Evolutionary conservation across 2,329 filamentous ascomycete genomes (phyloP).

Genomic region (Esteya vermicola): DNA sequence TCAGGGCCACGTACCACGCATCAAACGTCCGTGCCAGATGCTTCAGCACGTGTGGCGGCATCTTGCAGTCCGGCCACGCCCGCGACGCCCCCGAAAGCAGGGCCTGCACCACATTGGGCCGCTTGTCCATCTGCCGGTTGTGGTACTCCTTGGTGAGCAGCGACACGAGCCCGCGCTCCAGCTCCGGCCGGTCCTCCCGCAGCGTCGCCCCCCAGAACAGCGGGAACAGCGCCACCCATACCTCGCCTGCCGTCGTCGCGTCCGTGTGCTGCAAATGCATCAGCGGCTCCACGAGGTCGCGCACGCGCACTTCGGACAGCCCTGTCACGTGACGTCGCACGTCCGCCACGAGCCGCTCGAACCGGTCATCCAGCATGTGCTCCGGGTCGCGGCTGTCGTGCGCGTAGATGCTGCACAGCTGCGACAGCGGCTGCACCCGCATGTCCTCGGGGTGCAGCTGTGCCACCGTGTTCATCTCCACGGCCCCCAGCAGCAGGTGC

Average conservation of each 20-base stretch:
- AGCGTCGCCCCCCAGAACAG: constrained; percentile 84
- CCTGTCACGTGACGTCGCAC: constrained; percentile 77
- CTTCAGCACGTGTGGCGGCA: constrained; percentile 92
- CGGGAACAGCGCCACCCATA: constrained; percentile 86
- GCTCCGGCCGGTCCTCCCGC: constrained; percentile 75
- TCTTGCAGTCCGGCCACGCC: constrained; percentile 74
- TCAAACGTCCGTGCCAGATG: constrained; percentile 90
- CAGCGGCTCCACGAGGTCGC: constrained; percentile 80
- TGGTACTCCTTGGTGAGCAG: constrained; percentile 93
- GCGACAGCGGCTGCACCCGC: constrained; percentile 57
- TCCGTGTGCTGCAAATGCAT: constrained; percentile 88
- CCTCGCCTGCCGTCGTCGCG: constrained; percentile 62
- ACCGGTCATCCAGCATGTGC: constrained; percentile 66
- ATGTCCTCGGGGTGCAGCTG: constrained; percentile 78
- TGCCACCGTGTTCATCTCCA: constrained; percentile 69
- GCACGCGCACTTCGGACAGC: constrained; percentile 70
- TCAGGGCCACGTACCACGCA: constrained; percentile 89
- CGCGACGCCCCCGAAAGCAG: constrained; percentile 77
- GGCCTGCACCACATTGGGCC: constrained; percentile 90
- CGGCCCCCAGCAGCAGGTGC: constrained; percentile 78
- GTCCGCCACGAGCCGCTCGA: constrained; percentile 62
- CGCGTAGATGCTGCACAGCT: constrained; percentile 57
- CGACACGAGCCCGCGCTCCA: constrained; percentile 82
- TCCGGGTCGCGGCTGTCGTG: constrained; percentile 52
- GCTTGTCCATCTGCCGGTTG: constrained; percentile 80